A percentile compares a stretch with the other conserved stretches of the same genome.
Evolutionary conservation across 129 eudicot genomes (phyloP).

Genomic region (Flaveria ramosissima): DNA sequence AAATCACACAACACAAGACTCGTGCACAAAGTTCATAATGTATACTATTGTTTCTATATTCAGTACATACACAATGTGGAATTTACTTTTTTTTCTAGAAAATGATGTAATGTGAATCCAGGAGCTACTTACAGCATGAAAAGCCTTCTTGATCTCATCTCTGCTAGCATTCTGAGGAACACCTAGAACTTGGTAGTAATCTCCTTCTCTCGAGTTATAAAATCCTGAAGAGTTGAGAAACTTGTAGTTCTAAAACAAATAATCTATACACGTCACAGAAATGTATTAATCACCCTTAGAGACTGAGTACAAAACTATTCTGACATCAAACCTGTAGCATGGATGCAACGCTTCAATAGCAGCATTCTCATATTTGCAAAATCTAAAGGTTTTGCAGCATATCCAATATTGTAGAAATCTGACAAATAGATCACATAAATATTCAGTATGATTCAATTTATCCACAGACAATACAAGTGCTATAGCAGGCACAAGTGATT

Average conservation of each 20-base stretch:
- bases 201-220: slow-evolving; percentile 40
- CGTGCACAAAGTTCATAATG: not conserved
- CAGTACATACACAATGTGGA: not conserved
- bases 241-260: slow-evolving; percentile 18
- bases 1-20: slow-evolving; percentile 11
- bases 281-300: not conserved
- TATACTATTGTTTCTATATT: not conserved
- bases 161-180: slow-evolving; percentile 65
- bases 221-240: slow-evolving; percentile 41
- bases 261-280: not conserved
- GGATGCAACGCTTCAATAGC: slow-evolving; percentile 52
- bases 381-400: slow-evolving; percentile 33
- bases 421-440: slow-evolving; percentile 28
- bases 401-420: slow-evolving; percentile 42
- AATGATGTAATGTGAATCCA: slow-evolving; percentile 7
- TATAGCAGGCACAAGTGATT: not conserved
- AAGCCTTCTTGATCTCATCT: slow-evolving; percentile 90
- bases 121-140: slow-evolving; percentile 62
- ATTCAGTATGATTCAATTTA: slow-evolving; percentile 14
- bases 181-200: slow-evolving; percentile 77
- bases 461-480: not conserved
- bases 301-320: slow-evolving; percentile 2
- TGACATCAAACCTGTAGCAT: slow-evolving; percentile 78
- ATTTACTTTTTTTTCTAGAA: not conserved
- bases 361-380: slow-evolving; percentile 40